These are phyloP conservation scores for Erodium texanum DNA, from an alignment of 441 rosid species.

Conservation along the genomic window DNA sequence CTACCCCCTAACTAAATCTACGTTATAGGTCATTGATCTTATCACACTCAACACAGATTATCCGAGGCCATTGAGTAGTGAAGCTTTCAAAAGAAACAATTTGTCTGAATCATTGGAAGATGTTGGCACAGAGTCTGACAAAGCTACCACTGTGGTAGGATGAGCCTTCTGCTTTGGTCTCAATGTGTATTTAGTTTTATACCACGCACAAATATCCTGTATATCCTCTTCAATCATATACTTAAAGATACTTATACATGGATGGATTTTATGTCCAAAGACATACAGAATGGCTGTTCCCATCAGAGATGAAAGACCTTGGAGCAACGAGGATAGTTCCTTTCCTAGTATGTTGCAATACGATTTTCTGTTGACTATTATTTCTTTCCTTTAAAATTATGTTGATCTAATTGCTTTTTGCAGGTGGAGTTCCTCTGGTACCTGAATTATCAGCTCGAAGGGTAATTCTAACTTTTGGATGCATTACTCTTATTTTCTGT, in stretches of 20 bases:
- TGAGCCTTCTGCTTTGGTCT: constrained; percentile 14
- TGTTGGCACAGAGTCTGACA: constrained; percentile 28
- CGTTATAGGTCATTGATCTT: constrained; percentile 63
- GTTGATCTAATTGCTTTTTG: constrained; percentile 19
- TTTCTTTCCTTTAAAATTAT: constrained; percentile 7
- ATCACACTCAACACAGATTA: constrained; percentile 59
- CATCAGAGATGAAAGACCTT: constrained; percentile 29
- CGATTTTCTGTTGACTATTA: no score
- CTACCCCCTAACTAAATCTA: constrained; percentile 10
- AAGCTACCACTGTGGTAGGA: constrained; percentile 40
- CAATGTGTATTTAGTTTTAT: not conserved
- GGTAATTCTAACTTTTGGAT: constrained; percentile 34
- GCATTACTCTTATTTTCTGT: not conserved
- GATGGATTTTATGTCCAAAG: constrained; percentile 20
- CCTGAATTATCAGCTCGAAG: constrained; percentile 66
- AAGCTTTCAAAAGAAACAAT: constrained; percentile 61
- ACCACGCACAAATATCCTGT: not conserved
- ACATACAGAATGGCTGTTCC: constrained; percentile 28
- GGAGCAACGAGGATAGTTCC: constrained; percentile 28
- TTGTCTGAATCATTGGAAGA: constrained; percentile 70
- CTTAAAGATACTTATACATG: constrained; percentile 16
- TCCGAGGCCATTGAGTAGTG: constrained; percentile 73
- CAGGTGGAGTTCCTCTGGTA: constrained; percentile 47
- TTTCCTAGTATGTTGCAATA: constrained; percentile 25
- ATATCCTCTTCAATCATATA: constrained; percentile 8